Evolutionary conservation across 2,329 filamentous ascomycete genomes (phyloP).

Genomic region (Talaromyces sp.): DNA sequence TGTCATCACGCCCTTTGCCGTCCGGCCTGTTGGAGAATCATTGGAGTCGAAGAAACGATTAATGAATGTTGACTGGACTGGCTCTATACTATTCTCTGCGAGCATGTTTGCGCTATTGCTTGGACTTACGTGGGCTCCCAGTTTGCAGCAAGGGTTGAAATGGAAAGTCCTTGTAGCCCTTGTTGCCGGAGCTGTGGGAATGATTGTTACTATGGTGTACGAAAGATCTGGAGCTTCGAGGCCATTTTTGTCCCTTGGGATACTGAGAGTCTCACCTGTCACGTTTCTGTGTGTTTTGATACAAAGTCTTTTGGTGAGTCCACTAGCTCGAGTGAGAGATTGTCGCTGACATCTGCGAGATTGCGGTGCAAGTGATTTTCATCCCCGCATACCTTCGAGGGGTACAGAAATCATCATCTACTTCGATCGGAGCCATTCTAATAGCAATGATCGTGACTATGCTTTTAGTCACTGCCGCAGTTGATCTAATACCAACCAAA

Average conservation of each 20-base stretch:
- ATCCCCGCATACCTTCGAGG: conserved; percentile 11
- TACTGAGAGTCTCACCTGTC: conserved; percentile 3
- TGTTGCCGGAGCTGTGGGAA: not conserved
- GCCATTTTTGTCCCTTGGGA: conserved; percentile 1
- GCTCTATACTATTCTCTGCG: conserved; percentile 6
- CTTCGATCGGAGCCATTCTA: not conserved
- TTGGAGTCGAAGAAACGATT: conserved; percentile 2
- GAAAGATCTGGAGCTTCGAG: conserved; percentile 12
- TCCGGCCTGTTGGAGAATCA: conserved; percentile 9
- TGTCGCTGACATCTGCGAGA: conserved; percentile 7
- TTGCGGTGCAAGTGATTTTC: conserved; percentile 9
- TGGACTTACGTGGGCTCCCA: conserved; percentile 8
- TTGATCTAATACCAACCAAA: conserved; percentile 2
- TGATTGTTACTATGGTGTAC: conserved; percentile 9
- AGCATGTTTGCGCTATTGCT: conserved; percentile 11
- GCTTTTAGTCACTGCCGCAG: not conserved
- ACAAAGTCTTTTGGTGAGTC: conserved; percentile 16
- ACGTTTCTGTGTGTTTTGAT: conserved; percentile 12
- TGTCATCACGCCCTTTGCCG: not conserved
- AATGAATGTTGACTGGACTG: conserved; percentile 17
- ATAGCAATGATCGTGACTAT: conserved; percentile 5
- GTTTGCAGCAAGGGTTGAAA: not conserved
- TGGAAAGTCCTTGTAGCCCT: conserved; percentile 8
- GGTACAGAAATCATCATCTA: conserved; percentile 6
- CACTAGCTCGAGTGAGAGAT: not conserved